Conservation (phyloP, 345 rosid species). For the sweet orange (Citrus sinensis) region DVS_A1.0 CM039168.1:25450001-25450500, state of each 20-base stretch:
- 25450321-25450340: not conserved
- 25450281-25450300: not conserved
- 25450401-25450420: slow-evolving; percentile 52
- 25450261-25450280: not conserved
- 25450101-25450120: not conserved
- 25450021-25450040: not conserved
- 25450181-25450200: slow-evolving; percentile 16
- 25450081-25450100: not conserved
- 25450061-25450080: not conserved
- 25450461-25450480: slow-evolving; percentile 86
- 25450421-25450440: slow-evolving; percentile 71
- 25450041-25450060: not conserved
- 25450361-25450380: slow-evolving; percentile 74
- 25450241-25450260: slow-evolving; percentile 14
- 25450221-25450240: slow-evolving; percentile 35
- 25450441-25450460: slow-evolving; percentile 75
- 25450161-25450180: slow-evolving; percentile 1
- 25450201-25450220: slow-evolving; percentile 32
- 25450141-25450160: slow-evolving; percentile 21
- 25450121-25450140: slow-evolving; percentile 10
- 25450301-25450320: not conserved
- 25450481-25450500: slow-evolving; percentile 62
- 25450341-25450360: slow-evolving; percentile 35
- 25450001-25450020: not conserved
- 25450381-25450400: slow-evolving; percentile 71